Evolutionary conservation across 1,139 yeast genomes (phyloP), one percentile per base, ranked within the genome.

Genomic region (Yamadazyma mexicana): DNA sequence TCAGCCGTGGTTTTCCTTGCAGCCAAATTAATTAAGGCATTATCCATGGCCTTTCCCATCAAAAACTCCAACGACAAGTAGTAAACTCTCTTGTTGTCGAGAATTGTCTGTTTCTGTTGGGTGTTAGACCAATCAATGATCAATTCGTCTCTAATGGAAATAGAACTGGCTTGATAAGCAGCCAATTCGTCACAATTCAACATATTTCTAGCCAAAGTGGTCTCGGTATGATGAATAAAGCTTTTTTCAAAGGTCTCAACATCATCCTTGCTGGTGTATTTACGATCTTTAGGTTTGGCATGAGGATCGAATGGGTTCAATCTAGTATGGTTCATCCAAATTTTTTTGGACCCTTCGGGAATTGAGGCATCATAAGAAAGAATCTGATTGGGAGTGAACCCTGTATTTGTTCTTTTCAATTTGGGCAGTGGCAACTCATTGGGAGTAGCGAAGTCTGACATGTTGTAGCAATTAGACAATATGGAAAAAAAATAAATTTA

Each of bases 41-140:
- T 91, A 64, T 91, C 97, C 76, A 91, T 74, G 36, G 97, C 96
- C 55, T 96, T 78, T 34, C 98, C 97, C 96, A 91, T 88, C 50
- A 91, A 71, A 60, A 88, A 91, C 65, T 91, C 97, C 51, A 91
- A 72, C 2, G 95, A 86, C 47, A 89, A 65, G 60, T 89, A 91
- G 65, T 91, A 91, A 33, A 89, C 83, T 49, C 97, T 73, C 66
- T 91, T 91, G 39, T 87, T 88, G 59, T 87, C 95, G 52, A 80
- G 81, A 40, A 85, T 64, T 15, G 97, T 87, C 62, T 87, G 94
- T 52, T 79, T 76, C 62, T 89, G 96, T 65, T 89, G 97, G 37
- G 97, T 89, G 61, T 84, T 83, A 58, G 91, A 88, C 97, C 97
- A 91, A 53, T 87, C 89, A 39, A 87, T 73, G 52, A 88, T 75